phyloP scores from a whole-genome alignment of 129 eudicot species.

The Calendula officinalis region DNA sequence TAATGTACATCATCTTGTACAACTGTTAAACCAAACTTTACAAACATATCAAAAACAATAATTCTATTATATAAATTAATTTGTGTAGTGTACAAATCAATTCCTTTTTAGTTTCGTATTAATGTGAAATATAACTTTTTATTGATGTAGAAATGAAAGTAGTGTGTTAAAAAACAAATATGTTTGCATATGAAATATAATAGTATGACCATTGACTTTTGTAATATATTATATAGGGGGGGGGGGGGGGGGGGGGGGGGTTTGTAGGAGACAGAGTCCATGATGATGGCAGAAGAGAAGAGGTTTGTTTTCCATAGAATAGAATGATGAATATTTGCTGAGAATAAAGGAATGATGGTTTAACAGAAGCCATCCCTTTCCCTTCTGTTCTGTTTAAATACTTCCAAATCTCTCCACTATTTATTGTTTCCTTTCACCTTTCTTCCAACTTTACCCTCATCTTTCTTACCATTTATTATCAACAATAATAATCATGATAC shows the following conservation, averaged over 20 bases:
- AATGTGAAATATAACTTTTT: no score
- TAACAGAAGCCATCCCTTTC: conserved; percentile 7
- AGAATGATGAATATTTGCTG: conserved; percentile 13
- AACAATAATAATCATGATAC: no score
- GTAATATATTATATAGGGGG: background rate
- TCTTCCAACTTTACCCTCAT: conserved; percentile 20
- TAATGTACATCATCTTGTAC: no score
- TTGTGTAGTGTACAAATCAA: no score
- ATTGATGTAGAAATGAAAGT: no score
- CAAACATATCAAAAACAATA: no score
- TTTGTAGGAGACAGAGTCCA: conserved; percentile 5
- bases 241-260: background rate
- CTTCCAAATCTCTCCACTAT: conserved; percentile 26
- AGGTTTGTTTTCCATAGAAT: conserved; percentile 4
- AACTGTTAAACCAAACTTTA: no score
- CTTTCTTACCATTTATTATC: background rate
- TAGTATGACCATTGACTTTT: conserved; percentile 9
- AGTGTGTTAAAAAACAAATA: no score
- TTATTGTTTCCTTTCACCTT: background rate
- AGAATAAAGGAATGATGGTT: conserved; percentile 20
- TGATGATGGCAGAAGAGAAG: conserved; percentile 1
- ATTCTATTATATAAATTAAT: no score
- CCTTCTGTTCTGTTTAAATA: conserved; percentile 5
- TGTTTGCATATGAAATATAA: background rate
- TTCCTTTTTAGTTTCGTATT: no score